Evolutionary conservation across 2,329 filamentous ascomycete genomes (phyloP).

Genomic region (Aspergillus pseudotamarii): DNA sequence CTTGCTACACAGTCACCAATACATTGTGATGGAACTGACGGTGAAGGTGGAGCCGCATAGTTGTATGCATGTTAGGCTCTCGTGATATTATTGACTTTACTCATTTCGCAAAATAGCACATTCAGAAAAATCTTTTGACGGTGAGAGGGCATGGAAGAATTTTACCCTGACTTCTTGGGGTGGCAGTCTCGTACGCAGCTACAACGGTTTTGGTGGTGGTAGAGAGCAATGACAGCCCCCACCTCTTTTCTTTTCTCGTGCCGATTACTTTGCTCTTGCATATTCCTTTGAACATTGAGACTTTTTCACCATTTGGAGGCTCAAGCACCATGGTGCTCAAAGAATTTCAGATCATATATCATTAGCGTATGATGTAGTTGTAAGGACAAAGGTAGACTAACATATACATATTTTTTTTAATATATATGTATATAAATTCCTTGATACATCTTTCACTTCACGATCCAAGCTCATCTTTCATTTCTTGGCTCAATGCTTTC

Average conservation of each 20-base stretch:
- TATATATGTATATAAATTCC: not conserved
- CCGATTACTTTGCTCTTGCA: too few relatives aligned
- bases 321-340: not conserved
- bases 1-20: not conserved
- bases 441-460: not conserved
- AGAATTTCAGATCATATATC: not conserved
- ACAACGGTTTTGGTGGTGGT: not conserved
- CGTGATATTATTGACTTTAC: not conserved
- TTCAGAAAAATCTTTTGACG: not conserved
- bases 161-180: not conserved
- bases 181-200: not conserved
- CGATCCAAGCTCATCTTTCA: not conserved
- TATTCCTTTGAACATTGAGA: not conserved
- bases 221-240: too few relatives aligned
- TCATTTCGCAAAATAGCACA: not conserved
- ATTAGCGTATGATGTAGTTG: not conserved
- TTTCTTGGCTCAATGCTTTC: not conserved
- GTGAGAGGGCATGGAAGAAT: not conserved
- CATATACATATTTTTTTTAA: not conserved
- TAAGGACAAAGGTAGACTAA: not conserved
- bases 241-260: too few relatives aligned
- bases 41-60: not conserved
- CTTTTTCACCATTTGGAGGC: not conserved
- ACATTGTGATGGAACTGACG: conserved; percentile 4
- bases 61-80: not conserved